These are phyloP conservation scores for Kernera saxatilis DNA, from an alignment of 345 rosid genomes.

Conservation along the genomic window DNA sequence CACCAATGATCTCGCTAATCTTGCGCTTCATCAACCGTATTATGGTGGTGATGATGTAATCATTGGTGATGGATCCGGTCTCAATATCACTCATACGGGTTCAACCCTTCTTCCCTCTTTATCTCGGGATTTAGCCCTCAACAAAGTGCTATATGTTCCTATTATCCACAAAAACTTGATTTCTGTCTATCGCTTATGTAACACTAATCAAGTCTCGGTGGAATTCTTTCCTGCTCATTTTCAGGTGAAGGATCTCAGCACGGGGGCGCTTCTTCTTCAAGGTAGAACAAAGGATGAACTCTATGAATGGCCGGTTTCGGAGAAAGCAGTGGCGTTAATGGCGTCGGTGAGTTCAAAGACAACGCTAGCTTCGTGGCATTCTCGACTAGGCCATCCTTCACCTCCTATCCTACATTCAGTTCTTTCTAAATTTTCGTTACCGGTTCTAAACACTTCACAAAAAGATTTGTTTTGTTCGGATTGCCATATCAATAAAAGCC, in stretches of 20 bases:
- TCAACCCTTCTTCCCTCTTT: background rate
- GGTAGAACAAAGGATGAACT: background rate
- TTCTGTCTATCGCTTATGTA: background rate
- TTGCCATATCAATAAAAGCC: no score
- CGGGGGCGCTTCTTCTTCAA: background rate
- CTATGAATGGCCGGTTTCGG: background rate
- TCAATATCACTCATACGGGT: background rate
- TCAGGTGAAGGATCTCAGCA: no score
- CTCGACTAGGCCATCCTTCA: no score
- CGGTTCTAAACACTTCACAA: no score
- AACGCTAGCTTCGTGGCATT: no score
- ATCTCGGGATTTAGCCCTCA: background rate
- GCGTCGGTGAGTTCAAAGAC: background rate
- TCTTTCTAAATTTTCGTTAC: no score
- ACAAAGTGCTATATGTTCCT: background rate
- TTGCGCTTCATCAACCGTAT: background rate
- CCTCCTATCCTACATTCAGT: no score
- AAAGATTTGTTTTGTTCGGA: no score
- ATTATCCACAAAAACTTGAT: background rate
- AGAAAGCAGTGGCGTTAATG: fast-evolving
- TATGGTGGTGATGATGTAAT: background rate
- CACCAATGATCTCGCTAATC: no score
- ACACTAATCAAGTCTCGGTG: background rate
- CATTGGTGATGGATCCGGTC: background rate
- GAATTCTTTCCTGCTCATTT: background rate